Evolutionary conservation across 2,329 filamentous ascomycete genomes (phyloP), one percentile per base, ranked within the genome.

Genomic region (Fusarium subtropicale): DNA sequence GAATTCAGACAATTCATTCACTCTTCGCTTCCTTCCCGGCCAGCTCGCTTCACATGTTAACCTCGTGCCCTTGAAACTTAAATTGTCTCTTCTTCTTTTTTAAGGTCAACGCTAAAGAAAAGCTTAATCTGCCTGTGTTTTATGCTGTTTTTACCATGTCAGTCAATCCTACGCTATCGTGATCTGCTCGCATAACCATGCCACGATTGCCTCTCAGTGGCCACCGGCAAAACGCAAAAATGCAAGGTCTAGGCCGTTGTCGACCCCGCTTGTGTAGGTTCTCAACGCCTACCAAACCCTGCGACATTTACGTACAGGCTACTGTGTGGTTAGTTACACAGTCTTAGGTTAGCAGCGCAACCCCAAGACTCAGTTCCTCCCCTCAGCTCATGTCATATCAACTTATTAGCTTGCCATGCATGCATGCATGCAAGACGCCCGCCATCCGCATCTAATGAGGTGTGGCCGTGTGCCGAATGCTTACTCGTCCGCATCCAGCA

Each of bases 1-100:
- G 31, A 45, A 56, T 44, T 28, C 24, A 39, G 38, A 39, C 13
- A 41, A 30, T 24, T 15, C 13, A 26, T 26, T n/a, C 20, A 42
- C 38, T 26, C 16, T 39, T 39, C 26, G 31, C 28, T 22, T 7
- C 15, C 34, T 24, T 56, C 36, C 44, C 51, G 24, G 39, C 28
- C 42, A 61, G 56, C 61, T 47, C 48, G 51, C 44, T 63, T 54
- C 38, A 42, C 24, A 56, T 61, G 47, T 47, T 57, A 64, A 60
- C 16, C 22, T 18, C 44, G 11, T 46, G 36, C 28, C 28, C 34
- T 36, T 30, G 39, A n/a, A 33, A 38, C 30, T 64, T 44, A 28
- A 28, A 20, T 34, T 30, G 26, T 26, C 55, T 33, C 41, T 30
- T 36, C 22, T 30, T 15, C 18, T 26, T 36, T 26, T 20, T 34